Percentiles rank a stretch among this genome's conserved stretches.
These are phyloP conservation scores for Colletotrichum sp. DNA, from an alignment of 2,329 filamentous ascomycete species.

Conservation along the genomic window DNA sequence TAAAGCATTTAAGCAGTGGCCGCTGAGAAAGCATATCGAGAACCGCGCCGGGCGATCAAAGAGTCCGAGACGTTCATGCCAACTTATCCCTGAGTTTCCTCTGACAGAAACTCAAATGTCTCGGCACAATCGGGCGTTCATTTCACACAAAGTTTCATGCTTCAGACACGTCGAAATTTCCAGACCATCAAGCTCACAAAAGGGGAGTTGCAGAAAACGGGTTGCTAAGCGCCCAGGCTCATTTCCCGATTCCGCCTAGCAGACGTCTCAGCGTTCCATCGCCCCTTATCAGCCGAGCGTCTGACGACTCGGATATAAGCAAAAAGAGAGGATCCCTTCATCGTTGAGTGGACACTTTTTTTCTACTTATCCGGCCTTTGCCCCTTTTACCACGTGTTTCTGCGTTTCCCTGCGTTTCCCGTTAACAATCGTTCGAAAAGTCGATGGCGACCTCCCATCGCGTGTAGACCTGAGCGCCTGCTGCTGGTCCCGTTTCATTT, in stretches of 20 bases:
- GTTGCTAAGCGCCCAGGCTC: neutral
- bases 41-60: neutral
- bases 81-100: neutral
- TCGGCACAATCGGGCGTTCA: neutral
- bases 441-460: conserved; percentile 3
- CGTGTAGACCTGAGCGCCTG: neutral
- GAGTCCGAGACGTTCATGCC: neutral
- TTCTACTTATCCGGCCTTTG: neutral
- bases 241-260: neutral
- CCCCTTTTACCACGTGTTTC: conserved; percentile 16
- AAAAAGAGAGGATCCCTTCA: conserved; percentile 3
- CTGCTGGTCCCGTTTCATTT: neutral
- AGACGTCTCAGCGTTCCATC: neutral
- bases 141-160: neutral
- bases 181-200: neutral
- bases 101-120: neutral
- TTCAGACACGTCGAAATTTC: neutral
- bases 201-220: neutral
- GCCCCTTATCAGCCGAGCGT: neutral
- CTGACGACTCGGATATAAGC: neutral
- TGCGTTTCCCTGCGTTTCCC: neutral
- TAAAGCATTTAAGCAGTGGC: neutral
- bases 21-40: neutral
- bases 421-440: neutral
- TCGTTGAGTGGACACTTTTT: neutral